Base-by-base conservation (phyloP, 306 rosid genomes). In the Pyrus betulifolia region DNA sequence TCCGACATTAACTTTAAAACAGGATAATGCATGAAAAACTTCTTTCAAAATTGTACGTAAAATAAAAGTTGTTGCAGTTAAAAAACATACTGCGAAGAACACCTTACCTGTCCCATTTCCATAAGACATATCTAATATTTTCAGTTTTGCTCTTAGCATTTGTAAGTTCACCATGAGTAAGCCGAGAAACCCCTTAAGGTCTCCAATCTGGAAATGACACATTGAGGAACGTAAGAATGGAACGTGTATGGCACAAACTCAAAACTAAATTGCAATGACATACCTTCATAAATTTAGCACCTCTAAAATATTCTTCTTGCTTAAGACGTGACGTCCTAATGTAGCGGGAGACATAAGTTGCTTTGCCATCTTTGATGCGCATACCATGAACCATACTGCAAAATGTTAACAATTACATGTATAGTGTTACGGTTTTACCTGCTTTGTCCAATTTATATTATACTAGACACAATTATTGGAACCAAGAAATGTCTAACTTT, bases 341-440 rank as follows among this genome's bases (percentile, higher is more conserved):
- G 69, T 79, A 95, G 40, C 96, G 98, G 60, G 98, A 92, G 69
- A 90, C 97, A 81, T 92, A 90, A 44, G 90, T 51, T 42, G 97
- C 97, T 84, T 89, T 95, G 70, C 98, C 98, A 83, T 95, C 91
- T 86, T 92, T 92, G 86, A 95, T 90, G 52, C 96, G 96, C 86
- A 95, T 58, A 74, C 98, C 98, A 82, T 95, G 97, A 74, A 95
- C 84, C 97, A 95, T 95, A 89, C 97, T 95, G 88, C 84, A 85
- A 79, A 68, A 27, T 27, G 57, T 25, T 4, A 35, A 65, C 8
- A n/a, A 35, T 65, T 14, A 62, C 40, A 62, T 62, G 1, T 28
- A 62, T 62, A 62, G 14, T 4, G 27, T 25, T 25, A 25, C 27
- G 27, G 27, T 25, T 13, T 62, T 28, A 15, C 21, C 15, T 62